phyloP scores from a whole-genome alignment of 805 yeast species.

The Candida railenensis region DNA sequence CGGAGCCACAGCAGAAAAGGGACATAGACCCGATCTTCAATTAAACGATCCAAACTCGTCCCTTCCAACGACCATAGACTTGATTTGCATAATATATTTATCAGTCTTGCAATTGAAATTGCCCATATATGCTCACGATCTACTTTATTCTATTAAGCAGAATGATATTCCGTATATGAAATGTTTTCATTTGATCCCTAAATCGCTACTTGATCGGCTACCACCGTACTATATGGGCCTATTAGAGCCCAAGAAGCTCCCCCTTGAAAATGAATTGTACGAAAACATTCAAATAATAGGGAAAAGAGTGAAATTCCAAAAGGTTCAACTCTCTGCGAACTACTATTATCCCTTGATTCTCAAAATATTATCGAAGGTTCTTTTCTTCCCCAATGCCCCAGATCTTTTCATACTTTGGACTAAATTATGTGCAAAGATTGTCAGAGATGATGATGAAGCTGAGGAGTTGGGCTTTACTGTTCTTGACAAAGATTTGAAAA shows the following conservation, averaged over 20 bases:
- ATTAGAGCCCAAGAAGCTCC: conserved; percentile 42
- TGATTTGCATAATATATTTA: conserved; percentile 46
- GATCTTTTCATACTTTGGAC: conserved; percentile 41
- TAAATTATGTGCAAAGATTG: conserved; percentile 11
- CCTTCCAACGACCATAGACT: conserved; percentile 27
- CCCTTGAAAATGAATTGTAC: conserved; percentile 36
- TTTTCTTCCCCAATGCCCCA: conserved; percentile 49
- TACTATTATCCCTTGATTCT: conserved; percentile 39
- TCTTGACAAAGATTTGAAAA: not conserved
- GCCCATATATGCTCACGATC: conserved; percentile 53
- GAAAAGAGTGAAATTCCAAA: conserved; percentile 6
- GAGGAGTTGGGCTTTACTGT: not conserved
- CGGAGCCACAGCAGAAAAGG: not conserved
- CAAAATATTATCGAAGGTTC: conserved; percentile 38
- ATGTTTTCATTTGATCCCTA: conserved; percentile 41
- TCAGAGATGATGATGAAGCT: not conserved
- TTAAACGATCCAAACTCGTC: conserved; percentile 9
- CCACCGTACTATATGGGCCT: conserved; percentile 35
- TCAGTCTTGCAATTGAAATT: conserved; percentile 45
- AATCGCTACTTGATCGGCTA: conserved; percentile 29
- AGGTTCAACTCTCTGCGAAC: conserved; percentile 15
- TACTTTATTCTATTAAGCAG: conserved; percentile 38
- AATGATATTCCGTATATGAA: conserved; percentile 51
- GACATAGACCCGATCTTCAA: not conserved
- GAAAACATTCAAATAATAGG: conserved; percentile 14